These are phyloP conservation scores for Stachybotrys chartarum DNA, from an alignment of 2,329 filamentous ascomycete species.

Conservation along the genomic window DNA sequence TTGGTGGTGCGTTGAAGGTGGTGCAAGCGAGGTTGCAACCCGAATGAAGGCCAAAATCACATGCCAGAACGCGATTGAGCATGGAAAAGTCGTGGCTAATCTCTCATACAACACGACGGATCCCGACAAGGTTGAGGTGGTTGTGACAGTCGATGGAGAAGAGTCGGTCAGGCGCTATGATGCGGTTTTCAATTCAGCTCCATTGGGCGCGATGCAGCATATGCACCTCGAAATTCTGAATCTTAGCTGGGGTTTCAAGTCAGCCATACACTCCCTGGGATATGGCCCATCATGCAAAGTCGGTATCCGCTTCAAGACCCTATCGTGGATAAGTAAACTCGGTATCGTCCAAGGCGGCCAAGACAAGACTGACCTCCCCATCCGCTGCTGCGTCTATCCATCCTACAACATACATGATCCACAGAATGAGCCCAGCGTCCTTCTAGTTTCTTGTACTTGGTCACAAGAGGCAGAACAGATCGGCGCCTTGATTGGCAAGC, in stretches of 20 bases:
- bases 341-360: slow-evolving; percentile 7
- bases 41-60: slow-evolving; percentile 7
- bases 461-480: slow-evolving; percentile 12
- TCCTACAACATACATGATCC: slow-evolving; percentile 16
- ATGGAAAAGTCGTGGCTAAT: background rate
- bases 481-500: slow-evolving; percentile 5
- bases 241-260: slow-evolving; percentile 18
- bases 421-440: slow-evolving; percentile 7
- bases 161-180: slow-evolving; percentile 8
- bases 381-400: slow-evolving; percentile 23
- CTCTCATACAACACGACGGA: background rate
- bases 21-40: slow-evolving; percentile 6
- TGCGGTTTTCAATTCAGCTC: slow-evolving; percentile 11
- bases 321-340: slow-evolving; percentile 15
- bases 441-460: slow-evolving; percentile 13
- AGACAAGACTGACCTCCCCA: slow-evolving; percentile 17
- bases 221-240: slow-evolving; percentile 15
- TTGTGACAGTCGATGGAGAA: background rate
- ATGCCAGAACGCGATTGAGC: slow-evolving; percentile 2
- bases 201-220: slow-evolving; percentile 7
- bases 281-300: slow-evolving; percentile 22
- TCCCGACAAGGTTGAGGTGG: background rate
- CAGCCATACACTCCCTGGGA: slow-evolving; percentile 20
- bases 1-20: slow-evolving; percentile 13
- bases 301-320: slow-evolving; percentile 23